A percentile compares a stretch with the other conserved stretches of the same genome.
Evolutionary conservation across 2,329 filamentous ascomycete species (phyloP).

Genomic region (Pseudopyrenochaeta lycopersici): DNA sequence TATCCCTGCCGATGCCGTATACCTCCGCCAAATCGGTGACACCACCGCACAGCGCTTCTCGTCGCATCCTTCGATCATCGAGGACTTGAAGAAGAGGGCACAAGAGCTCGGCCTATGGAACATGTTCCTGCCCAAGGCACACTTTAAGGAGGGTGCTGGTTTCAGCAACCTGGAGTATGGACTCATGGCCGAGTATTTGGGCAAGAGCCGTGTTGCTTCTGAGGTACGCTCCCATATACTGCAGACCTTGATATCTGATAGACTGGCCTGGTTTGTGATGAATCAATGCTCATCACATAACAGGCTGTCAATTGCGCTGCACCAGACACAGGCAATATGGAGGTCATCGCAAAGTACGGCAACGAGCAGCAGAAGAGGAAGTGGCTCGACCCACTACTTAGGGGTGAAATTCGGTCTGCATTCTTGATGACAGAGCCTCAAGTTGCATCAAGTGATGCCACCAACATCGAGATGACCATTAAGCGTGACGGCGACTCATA

Average conservation of each 20-base stretch:
- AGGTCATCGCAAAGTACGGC: constrained; percentile 91
- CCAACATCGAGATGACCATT: constrained; percentile 89
- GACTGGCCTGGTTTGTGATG: too few species aligned
- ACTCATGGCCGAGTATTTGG: constrained; percentile 95
- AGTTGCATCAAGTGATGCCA: constrained; percentile 88
- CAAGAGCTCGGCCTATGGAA: constrained; percentile 91
- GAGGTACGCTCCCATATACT: constrained; percentile 24
- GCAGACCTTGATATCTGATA: not conserved
- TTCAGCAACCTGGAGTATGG: constrained; percentile 97
- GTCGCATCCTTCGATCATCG: constrained; percentile 78
- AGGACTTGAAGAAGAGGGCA: constrained; percentile 88
- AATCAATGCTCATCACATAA: constrained; percentile 7
- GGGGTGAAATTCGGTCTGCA: constrained; percentile 85
- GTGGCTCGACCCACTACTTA: constrained; percentile 83
- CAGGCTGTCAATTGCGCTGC: constrained; percentile 85
- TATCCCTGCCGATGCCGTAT: constrained; percentile 77
- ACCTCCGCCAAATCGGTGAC: constrained; percentile 79
- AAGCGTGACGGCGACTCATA: constrained; percentile 85
- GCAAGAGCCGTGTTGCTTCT: constrained; percentile 79
- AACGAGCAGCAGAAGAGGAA: constrained; percentile 83
- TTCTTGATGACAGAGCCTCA: constrained; percentile 96
- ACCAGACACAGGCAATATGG: constrained; percentile 95
- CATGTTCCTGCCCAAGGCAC: constrained; percentile 93
- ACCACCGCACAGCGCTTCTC: constrained; percentile 79
- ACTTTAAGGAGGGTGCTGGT: constrained; percentile 94